A percentile compares a stretch with the other conserved stretches of the same genome.
phyloP scores from a whole-genome alignment of 257 asterid genomes.

The Solanum chmielewskii region DNA sequence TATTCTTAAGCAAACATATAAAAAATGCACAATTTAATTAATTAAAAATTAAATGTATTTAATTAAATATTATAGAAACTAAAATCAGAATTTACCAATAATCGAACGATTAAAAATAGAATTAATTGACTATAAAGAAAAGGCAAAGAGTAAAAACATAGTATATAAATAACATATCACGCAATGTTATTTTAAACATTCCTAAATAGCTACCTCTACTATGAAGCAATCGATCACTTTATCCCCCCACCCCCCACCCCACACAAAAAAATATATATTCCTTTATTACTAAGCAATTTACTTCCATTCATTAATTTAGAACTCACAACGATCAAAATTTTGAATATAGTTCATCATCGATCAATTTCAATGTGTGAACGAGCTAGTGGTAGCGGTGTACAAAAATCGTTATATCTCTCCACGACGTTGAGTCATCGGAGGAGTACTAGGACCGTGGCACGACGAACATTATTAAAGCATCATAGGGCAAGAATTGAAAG shows the following conservation, averaged over 20 bases:
- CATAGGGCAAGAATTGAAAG: conserved; percentile 10
- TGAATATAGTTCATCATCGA: neutral
- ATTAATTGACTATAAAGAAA: neutral
- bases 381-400: conserved; percentile 2
- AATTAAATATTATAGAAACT: neutral
- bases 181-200: neutral
- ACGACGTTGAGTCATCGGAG: neutral
- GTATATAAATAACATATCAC: neutral
- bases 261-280: neutral
- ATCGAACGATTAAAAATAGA: neutral
- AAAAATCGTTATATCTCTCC: neutral
- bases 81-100: neutral
- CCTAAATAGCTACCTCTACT: neutral
- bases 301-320: neutral
- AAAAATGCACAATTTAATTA: neutral
- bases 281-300: neutral
- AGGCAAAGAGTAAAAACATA: neutral
- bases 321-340: neutral
- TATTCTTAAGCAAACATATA: neutral
- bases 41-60: neutral
- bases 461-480: conserved; percentile 1
- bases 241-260: neutral
- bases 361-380: conserved; percentile 21
- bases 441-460: neutral
- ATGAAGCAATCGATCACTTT: neutral